These are phyloP conservation scores for Amylostereum areolatum DNA, from an alignment of 1,284 basidiomycete genomes.

Conservation along the genomic window DNA sequence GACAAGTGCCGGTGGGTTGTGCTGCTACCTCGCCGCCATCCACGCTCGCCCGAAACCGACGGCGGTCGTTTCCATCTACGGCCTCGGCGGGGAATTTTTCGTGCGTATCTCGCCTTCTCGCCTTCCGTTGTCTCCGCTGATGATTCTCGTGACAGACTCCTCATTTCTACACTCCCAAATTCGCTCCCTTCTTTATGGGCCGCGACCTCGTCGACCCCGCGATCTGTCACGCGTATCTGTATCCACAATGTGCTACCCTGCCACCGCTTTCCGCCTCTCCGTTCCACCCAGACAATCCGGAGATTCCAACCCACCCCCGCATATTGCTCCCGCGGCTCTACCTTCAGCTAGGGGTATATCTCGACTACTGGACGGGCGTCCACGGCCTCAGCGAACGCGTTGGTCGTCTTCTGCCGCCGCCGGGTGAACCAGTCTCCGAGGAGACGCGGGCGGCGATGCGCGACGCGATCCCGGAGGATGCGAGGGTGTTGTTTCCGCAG, in stretches of 20 bases:
- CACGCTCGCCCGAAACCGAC: conserved; percentile 46
- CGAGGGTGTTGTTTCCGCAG: conserved; percentile 48
- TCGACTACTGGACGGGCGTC: conserved; percentile 58
- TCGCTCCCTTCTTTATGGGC: conserved; percentile 32
- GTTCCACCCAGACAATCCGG: conserved; percentile 47
- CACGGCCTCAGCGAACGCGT: conserved; percentile 38
- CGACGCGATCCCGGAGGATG: conserved; percentile 29
- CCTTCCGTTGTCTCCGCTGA: neutral
- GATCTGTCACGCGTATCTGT: conserved; percentile 21
- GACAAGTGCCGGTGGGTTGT: conserved; percentile 57
- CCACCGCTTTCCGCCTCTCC: conserved; percentile 35
- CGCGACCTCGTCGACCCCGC: conserved; percentile 32
- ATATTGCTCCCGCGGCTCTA: conserved; percentile 54
- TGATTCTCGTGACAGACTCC: conserved; percentile 18
- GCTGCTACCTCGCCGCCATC: conserved; percentile 54
- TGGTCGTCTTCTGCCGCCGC: conserved; percentile 24
- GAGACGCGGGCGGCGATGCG: conserved; percentile 5
- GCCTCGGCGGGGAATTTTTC: conserved; percentile 55
- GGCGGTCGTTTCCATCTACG: conserved; percentile 53
- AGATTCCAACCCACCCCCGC: conserved; percentile 54
- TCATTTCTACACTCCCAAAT: conserved; percentile 34
- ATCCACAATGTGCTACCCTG: conserved; percentile 25
- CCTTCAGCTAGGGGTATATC: conserved; percentile 48
- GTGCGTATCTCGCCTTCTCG: conserved; percentile 28
- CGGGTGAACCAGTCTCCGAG: neutral